Evolutionary conservation across 2,329 filamentous ascomycete species (phyloP).

Genomic region (Neonectria ditissima): DNA sequence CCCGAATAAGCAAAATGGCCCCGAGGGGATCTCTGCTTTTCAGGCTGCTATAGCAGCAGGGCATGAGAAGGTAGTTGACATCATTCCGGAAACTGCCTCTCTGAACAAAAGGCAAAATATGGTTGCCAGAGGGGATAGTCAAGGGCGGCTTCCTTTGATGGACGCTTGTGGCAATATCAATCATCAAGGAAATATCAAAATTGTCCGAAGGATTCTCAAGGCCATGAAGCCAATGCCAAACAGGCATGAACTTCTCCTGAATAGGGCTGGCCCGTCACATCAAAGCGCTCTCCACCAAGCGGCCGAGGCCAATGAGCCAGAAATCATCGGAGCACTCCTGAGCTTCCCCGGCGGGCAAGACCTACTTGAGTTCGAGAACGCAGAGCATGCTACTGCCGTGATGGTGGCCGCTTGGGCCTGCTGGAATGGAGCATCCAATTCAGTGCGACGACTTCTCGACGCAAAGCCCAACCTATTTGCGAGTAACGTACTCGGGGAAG

Average conservation of each 20-base stretch:
- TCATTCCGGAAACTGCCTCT: neutral
- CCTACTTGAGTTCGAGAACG: neutral
- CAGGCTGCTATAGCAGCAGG: neutral
- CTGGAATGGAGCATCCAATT: slow-evolving; percentile 2
- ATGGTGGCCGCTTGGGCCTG: slow-evolving; percentile 3
- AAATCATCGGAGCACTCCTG: slow-evolving; percentile 3
- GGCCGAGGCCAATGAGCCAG: slow-evolving; percentile 4
- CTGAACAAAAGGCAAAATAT: neutral
- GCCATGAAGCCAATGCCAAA: slow-evolving; percentile 6
- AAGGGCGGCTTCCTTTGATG: neutral
- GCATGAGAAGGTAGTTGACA: slow-evolving; percentile 5
- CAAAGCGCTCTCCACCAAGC: neutral
- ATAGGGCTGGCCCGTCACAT: neutral
- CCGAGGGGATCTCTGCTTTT: neutral
- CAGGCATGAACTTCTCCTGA: neutral
- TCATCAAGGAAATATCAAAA: neutral
- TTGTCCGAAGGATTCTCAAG: slow-evolving; percentile 3
- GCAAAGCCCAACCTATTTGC: neutral
- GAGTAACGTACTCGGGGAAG: neutral
- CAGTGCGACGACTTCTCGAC: slow-evolving; percentile 1
- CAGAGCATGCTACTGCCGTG: neutral
- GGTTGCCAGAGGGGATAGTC: neutral
- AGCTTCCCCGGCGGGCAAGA: neutral
- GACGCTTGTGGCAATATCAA: slow-evolving; percentile 1
- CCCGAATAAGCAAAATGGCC: neutral